A percentile compares a stretch with the other conserved stretches of the same genome.
These are phyloP conservation scores for Aspergillus felis DNA, from an alignment of 2,329 filamentous ascomycete species.

Conservation along the genomic window DNA sequence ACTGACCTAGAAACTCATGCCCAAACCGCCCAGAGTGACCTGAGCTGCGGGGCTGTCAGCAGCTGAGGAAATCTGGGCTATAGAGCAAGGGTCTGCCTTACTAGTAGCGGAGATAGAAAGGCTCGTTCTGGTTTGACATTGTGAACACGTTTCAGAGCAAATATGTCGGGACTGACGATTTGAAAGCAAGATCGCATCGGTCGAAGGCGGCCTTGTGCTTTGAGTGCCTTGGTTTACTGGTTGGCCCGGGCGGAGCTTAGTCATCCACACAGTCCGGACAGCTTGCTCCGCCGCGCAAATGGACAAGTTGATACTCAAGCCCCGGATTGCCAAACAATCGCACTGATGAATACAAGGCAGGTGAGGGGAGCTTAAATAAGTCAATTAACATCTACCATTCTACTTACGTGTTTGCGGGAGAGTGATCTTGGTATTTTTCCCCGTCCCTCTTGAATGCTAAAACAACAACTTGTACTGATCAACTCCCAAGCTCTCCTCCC, in stretches of 20 bases:
- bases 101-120: slow-evolving; percentile 98
- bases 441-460: slow-evolving; percentile 13
- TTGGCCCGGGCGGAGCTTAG: slow-evolving; percentile 33
- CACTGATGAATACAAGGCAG: slow-evolving; percentile 35
- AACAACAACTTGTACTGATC: slow-evolving; percentile 32
- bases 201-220: slow-evolving; percentile 3
- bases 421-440: slow-evolving; percentile 24
- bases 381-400: slow-evolving; percentile 23
- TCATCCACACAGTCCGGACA: slow-evolving; percentile 43
- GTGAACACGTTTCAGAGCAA: slow-evolving; percentile 24
- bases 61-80: slow-evolving; percentile 37
- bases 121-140: slow-evolving; percentile 69
- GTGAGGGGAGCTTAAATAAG: slow-evolving; percentile 33
- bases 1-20: slow-evolving; percentile 89
- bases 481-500: slow-evolving; percentile 29
- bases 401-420: slow-evolving; percentile 23
- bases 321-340: slow-evolving; percentile 29
- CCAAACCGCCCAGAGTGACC: slow-evolving; percentile 96
- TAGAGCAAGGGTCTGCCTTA: slow-evolving; percentile 47
- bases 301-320: slow-evolving; percentile 37
- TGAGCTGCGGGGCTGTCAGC: slow-evolving; percentile 61
- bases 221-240: slow-evolving; percentile 10
- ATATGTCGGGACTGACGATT: slow-evolving; percentile 2
- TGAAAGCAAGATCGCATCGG: slow-evolving; percentile 5
- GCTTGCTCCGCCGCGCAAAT: slow-evolving; percentile 36